Conservation (phyloP, 2,329 filamentous ascomycete species). For the Paecilomyces dactylethromorphus region DNA sequence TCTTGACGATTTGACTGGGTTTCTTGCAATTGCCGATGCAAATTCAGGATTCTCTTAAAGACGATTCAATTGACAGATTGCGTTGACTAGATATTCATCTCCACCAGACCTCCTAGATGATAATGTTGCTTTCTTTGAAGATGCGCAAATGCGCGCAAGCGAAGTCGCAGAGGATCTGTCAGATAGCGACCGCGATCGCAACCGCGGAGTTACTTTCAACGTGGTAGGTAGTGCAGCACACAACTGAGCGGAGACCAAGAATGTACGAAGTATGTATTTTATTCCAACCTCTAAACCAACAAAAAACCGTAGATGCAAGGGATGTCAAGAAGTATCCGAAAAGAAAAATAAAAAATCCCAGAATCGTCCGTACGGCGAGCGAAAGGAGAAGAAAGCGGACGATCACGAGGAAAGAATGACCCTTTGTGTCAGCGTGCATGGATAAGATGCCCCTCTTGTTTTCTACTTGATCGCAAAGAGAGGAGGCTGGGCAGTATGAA, state of each 20-base stretch:
- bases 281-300: not conserved
- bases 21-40: constrained; percentile 1
- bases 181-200: not conserved
- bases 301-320: not conserved
- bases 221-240: not conserved
- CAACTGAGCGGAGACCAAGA: not conserved
- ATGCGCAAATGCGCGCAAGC: not conserved
- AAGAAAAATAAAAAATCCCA: not conserved
- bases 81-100: not conserved
- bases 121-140: too few species aligned
- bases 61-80: not conserved
- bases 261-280: not conserved
- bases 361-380: not conserved
- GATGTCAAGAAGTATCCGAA: not conserved
- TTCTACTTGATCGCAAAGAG: not conserved
- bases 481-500: not conserved
- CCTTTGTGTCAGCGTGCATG: not conserved
- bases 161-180: not conserved
- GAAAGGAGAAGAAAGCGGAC: not conserved
- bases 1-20: constrained; percentile 21
- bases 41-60: constrained; percentile 1
- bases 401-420: not conserved
- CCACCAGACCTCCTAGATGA: not conserved
- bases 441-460: not conserved
- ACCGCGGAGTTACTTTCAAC: not conserved